These are phyloP conservation scores for Pezicula radicicola DNA, from an alignment of 2,329 filamentous ascomycete species.

Conservation along the genomic window DNA sequence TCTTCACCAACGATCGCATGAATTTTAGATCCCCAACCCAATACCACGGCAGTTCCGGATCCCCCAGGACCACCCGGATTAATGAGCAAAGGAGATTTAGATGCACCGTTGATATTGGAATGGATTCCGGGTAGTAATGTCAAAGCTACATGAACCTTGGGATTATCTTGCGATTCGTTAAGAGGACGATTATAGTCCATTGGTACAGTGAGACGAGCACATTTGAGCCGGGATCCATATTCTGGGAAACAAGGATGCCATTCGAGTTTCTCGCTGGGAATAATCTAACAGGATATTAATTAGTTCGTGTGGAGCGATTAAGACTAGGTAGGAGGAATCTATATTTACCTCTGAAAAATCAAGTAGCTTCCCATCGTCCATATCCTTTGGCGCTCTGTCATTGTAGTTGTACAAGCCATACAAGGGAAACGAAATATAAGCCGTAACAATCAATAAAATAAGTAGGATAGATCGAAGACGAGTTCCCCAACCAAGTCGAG, in stretches of 20 bases:
- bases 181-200: constrained; percentile 43
- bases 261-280: constrained; percentile 39
- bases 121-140: neutral
- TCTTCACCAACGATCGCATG: constrained; percentile 33
- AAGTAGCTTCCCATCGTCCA: neutral
- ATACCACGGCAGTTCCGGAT: constrained; percentile 18
- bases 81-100: constrained; percentile 34
- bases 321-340: neutral
- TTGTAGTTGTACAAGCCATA: neutral
- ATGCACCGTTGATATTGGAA: constrained; percentile 17
- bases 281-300: constrained; percentile 29
- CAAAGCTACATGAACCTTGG: constrained; percentile 1
- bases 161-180: constrained; percentile 19
- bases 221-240: constrained; percentile 27
- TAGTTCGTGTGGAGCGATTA: too few species aligned
- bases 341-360: neutral
- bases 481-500: too few species aligned
- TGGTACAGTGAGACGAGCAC: constrained; percentile 42
- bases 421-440: too few species aligned
- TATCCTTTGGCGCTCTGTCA: too few species aligned
- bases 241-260: constrained; percentile 40
- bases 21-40: constrained; percentile 12
- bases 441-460: too few species aligned
- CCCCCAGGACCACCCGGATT: constrained; percentile 44
- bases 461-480: too few species aligned